These are phyloP conservation scores for Mycena floridula DNA, from an alignment of 768 basidiomycete genomes.

Conservation along the genomic window DNA sequence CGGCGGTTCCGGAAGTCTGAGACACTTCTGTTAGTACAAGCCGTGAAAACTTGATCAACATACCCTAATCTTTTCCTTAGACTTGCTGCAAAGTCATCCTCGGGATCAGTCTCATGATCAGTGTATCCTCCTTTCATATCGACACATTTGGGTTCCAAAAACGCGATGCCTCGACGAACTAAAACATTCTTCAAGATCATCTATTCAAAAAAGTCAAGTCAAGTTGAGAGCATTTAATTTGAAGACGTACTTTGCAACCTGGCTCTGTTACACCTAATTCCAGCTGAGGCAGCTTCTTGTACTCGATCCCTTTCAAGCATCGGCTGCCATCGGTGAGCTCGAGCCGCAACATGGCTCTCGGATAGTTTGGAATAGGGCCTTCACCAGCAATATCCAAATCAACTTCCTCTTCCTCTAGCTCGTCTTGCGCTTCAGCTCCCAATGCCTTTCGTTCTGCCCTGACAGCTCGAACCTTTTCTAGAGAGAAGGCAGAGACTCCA, in stretches of 20 bases:
- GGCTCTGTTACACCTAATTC: conserved; percentile 70
- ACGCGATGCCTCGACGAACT: conserved; percentile 65
- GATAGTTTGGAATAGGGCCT: conserved; percentile 77
- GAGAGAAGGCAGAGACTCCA: conserved; percentile 73
- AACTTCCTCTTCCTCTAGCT: conserved; percentile 43
- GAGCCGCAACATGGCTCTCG: conserved; percentile 72
- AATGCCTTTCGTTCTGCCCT: conserved; percentile 59
- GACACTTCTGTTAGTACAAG: not conserved
- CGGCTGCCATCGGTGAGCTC: conserved; percentile 74
- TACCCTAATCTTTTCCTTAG: conserved; percentile 68
- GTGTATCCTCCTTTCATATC: conserved; percentile 53
- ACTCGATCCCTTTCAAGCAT: conserved; percentile 73
- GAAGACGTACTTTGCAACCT: conserved; percentile 74
- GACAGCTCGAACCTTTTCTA: conserved; percentile 64
- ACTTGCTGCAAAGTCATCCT: conserved; percentile 52
- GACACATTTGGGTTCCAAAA: conserved; percentile 68
- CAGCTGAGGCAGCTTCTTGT: conserved; percentile 55
- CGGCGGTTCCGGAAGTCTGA: conserved; percentile 15
- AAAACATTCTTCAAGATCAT: conserved; percentile 64
- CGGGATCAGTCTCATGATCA: conserved; percentile 57
- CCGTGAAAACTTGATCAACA: conserved; percentile 10
- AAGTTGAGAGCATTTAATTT: conserved; percentile 2
- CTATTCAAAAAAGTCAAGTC: conserved; percentile 26
- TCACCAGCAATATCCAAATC: conserved; percentile 60
- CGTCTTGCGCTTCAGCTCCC: conserved; percentile 41